These are phyloP conservation scores for Physocladia obscura DNA, from an alignment of 192 early-diverging fungal genomes.

Conservation along the genomic window DNA sequence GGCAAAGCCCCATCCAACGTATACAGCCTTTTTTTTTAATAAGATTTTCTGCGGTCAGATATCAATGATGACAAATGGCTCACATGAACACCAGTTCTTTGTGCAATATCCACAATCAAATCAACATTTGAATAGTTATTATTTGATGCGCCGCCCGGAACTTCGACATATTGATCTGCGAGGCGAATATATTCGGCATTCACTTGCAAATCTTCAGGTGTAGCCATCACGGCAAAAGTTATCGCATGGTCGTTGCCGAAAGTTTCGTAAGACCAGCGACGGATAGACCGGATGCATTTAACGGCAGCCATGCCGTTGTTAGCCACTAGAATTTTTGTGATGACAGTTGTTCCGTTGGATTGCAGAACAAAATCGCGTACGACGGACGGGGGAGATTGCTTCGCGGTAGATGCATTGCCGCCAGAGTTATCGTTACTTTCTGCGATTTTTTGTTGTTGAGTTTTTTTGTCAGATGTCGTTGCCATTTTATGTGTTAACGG, in stretches of 20 bases:
- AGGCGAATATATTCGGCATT: constrained; percentile 99
- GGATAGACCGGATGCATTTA: constrained; percentile 96
- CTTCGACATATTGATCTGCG: constrained; percentile 98
- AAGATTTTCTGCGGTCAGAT: background rate
- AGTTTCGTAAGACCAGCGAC: constrained; percentile 97
- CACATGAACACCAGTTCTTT: constrained; percentile 84
- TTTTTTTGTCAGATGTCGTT: no score
- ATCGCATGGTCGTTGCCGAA: constrained; percentile 96
- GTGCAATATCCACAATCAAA: constrained; percentile 96
- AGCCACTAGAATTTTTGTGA: constrained; percentile 94
- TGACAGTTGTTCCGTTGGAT: constrained; percentile 50
- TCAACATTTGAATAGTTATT: constrained; percentile 99
- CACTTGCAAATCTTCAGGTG: constrained; percentile 93
- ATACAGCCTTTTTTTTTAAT: constrained; percentile 68
- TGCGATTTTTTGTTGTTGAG: no score
- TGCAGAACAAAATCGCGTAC: constrained; percentile 44
- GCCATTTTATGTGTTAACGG: no score
- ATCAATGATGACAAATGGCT: constrained; percentile 7
- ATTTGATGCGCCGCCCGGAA: constrained; percentile 96
- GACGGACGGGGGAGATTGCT: constrained; percentile 29
- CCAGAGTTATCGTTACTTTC: background rate
- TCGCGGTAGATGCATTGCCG: background rate
- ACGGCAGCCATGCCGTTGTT: constrained; percentile 99
- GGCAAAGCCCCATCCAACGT: constrained; percentile 99
- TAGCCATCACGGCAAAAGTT: constrained; percentile 96